A percentile compares a stretch with the other conserved stretches of the same genome.
These are phyloP conservation scores for Phytophthora uliginosa DNA, from an alignment of 352 stramenopile genomes.

Conservation along the genomic window DNA sequence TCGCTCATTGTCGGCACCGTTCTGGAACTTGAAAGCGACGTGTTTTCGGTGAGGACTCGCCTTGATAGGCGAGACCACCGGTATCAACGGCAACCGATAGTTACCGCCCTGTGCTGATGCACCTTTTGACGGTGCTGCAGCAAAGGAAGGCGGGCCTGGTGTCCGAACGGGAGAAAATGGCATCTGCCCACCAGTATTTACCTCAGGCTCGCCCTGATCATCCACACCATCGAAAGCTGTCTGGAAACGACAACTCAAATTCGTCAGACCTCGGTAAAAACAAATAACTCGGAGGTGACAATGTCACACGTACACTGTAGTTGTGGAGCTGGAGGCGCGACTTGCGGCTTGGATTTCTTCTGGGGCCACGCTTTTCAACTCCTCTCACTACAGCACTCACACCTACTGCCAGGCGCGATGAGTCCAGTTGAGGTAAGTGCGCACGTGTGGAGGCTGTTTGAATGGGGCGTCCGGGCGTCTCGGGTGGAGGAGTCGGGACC, in stretches of 20 bases:
- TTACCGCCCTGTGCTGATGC: not conserved
- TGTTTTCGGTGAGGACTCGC: constrained; percentile 50
- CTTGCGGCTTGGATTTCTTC: constrained; percentile 63
- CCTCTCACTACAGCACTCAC: constrained; percentile 63
- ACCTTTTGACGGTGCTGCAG: constrained; percentile 2
- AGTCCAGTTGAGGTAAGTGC: constrained; percentile 64
- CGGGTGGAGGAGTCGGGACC: constrained; percentile 7
- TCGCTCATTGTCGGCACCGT: constrained; percentile 4
- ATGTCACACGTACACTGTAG: constrained; percentile 51
- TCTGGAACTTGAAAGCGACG: constrained; percentile 47
- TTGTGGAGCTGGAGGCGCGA: constrained; percentile 69
- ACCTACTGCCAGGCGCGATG: constrained; percentile 57
- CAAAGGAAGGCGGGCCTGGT: not conserved
- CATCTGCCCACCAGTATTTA: constrained; percentile 10
- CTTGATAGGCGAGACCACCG: constrained; percentile 67
- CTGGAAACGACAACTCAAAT: constrained; percentile 14
- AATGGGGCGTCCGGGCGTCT: constrained; percentile 34
- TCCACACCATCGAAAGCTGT: constrained; percentile 24
- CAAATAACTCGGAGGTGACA: not conserved
- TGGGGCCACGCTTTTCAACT: constrained; percentile 60
- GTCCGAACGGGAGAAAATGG: constrained; percentile 37
- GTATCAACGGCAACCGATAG: constrained; percentile 45
- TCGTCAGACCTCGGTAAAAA: not conserved
- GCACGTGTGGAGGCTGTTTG: constrained; percentile 39
- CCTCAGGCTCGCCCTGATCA: not conserved